These are phyloP conservation scores for Cerioporus squamosus DNA, from an alignment of 1,284 basidiomycete species.

Conservation along the genomic window DNA sequence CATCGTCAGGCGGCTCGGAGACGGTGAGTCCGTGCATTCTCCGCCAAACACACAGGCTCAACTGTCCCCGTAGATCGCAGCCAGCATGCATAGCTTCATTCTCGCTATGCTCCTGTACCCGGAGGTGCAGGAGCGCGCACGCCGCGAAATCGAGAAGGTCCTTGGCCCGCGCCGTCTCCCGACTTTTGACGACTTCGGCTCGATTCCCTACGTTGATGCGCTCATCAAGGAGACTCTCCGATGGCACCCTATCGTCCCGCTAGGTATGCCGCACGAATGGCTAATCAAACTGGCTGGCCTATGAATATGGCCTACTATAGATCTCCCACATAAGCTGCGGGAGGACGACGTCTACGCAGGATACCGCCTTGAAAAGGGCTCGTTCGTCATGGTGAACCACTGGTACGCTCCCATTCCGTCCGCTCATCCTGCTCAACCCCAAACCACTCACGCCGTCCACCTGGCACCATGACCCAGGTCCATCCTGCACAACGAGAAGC, in stretches of 20 bases:
- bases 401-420: conserved; percentile 2
- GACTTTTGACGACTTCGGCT: conserved; percentile 30
- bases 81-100: conserved; percentile 27
- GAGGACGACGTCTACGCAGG: conserved; percentile 17
- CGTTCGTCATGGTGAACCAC: conserved; percentile 16
- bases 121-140: conserved; percentile 31
- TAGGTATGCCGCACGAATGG: not conserved
- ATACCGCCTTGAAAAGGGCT: conserved; percentile 13
- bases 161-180: conserved; percentile 33
- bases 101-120: conserved; percentile 37
- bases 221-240: conserved; percentile 37
- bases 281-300: too few relatives aligned
- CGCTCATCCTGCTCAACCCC: not conserved
- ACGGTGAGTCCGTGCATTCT: conserved; percentile 4
- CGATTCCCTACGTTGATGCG: conserved; percentile 35
- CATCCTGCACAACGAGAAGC: conserved; percentile 26
- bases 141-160: conserved; percentile 34
- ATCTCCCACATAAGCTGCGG: conserved; percentile 8
- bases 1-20: conserved; percentile 3
- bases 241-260: conserved; percentile 28
- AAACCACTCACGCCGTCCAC: not conserved
- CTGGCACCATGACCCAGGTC: conserved; percentile 11
- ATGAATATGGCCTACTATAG: not conserved
- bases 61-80: conserved; percentile 4
- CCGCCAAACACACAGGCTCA: not conserved